These are phyloP conservation scores for Aurifilum marmelostoma DNA, from an alignment of 2,329 filamentous ascomycete genomes.

Conservation along the genomic window DNA sequence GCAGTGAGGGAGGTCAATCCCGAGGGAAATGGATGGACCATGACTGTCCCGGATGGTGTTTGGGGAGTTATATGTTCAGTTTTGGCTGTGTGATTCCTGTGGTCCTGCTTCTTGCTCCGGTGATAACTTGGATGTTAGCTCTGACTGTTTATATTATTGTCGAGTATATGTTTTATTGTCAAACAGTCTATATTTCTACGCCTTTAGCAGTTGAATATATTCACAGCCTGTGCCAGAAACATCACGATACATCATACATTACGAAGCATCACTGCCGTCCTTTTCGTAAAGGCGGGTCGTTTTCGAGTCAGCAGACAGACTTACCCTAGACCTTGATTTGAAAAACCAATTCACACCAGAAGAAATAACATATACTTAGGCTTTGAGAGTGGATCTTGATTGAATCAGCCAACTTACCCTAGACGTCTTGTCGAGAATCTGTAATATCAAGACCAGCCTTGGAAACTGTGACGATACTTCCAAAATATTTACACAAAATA, in stretches of 20 bases:
- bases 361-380: neutral
- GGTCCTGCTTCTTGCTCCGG: too few relatives aligned
- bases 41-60: slow-evolving; percentile 1
- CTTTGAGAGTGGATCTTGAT: neutral
- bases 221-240: neutral
- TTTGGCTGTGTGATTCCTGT: too few relatives aligned
- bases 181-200: too few relatives aligned
- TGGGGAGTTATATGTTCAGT: neutral
- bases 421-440: neutral
- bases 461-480: neutral
- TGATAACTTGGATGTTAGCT: too few relatives aligned
- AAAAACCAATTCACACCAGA: neutral
- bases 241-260: too few relatives aligned
- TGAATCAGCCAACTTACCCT: slow-evolving; percentile 10
- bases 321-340: slow-evolving; percentile 3
- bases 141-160: too few relatives aligned
- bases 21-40: too few relatives aligned
- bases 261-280: neutral
- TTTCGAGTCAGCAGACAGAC: neutral
- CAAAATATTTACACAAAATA: neutral
- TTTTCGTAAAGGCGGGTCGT: neutral
- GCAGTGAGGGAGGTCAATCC: slow-evolving; percentile 31
- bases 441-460: too few relatives aligned
- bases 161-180: too few relatives aligned
- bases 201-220: too few relatives aligned